Evolutionary conservation across 148 eudicot genomes (phyloP), one percentile per base, ranked within the genome.

Genomic region (Rhododendron griersonianum): DNA sequence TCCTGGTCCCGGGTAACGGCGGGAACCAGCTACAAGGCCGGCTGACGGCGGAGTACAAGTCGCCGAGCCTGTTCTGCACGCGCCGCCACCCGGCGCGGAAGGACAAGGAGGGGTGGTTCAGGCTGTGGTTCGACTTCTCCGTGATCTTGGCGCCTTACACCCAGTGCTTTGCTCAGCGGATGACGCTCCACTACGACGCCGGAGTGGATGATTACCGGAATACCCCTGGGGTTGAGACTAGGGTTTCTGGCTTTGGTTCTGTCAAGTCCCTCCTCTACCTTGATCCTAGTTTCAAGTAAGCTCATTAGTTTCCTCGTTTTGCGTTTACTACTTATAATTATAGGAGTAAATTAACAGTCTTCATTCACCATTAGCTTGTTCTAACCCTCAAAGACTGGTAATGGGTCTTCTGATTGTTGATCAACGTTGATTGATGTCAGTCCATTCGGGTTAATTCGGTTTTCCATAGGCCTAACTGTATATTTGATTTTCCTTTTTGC

Each of bases 21-120:
- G 99, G 99, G 9, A 97, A 97, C 92, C 98, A 95, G 86, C 86
- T 97, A 0, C 96, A 95, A 83, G 98, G 95, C 0, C 89, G 98
- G 87, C 86, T 95, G 6, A 97, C 94, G 11, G 2, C 90, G 7
- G 91, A 90, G 80, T 97, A 97, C 88, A 91, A 91, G 87, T 88
- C 98, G 2, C 81, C 95, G 11, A 93, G 96, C 90, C 65, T 92
- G 75, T 51, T 94, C 77, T 97, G 99, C 90, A 92, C 87, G 50
- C 84, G 88, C 84, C 83, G 48, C 6, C 90, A 93, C 76, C 95
- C 95, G 7, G 76, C 87, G 2, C 86, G 84, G 4, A 93, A 91
- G 83, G 92, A 93, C 39, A 85, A 89, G 47, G 89, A 93, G 0
- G 99, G 95, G 0, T 96, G 99, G 99, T 95, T 95, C 86, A 88